Percentiles rank a stretch among this genome's conserved stretches.
Evolutionary conservation across 1,284 basidiomycete genomes (phyloP).

Genomic region (Violaceomyces palustris): DNA sequence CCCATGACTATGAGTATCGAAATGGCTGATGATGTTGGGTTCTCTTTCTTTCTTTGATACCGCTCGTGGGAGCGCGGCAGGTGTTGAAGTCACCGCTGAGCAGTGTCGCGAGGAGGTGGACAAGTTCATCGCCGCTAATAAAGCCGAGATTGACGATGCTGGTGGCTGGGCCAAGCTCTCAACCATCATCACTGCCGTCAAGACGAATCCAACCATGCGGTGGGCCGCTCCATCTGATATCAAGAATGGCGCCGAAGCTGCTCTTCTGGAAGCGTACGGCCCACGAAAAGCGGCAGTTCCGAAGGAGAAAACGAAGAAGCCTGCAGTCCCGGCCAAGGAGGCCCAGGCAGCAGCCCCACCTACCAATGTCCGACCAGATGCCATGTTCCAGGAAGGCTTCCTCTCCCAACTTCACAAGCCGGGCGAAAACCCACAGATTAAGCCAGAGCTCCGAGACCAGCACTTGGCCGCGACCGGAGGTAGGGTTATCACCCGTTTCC

Average conservation of each 20-base stretch:
- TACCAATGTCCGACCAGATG: conserved; percentile 54
- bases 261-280: conserved; percentile 73
- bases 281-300: conserved; percentile 49
- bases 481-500: conserved; percentile 89
- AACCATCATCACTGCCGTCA: conserved; percentile 44
- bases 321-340: conserved; percentile 13
- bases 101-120: conserved; percentile 65
- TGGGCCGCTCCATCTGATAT: conserved; percentile 88
- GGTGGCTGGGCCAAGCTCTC: conserved; percentile 44
- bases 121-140: conserved; percentile 59
- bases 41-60: no score
- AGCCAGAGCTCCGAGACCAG: conserved; percentile 69
- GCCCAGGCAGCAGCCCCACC: conserved; percentile 16
- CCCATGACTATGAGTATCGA: no score
- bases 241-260: conserved; percentile 76
- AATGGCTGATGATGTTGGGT: neutral
- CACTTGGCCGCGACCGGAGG: conserved; percentile 80
- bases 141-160: conserved; percentile 54
- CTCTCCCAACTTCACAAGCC: conserved; percentile 87
- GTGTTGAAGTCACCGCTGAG: conserved; percentile 70
- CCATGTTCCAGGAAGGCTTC: conserved; percentile 92
- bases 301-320: conserved; percentile 59
- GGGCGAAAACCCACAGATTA: conserved; percentile 86
- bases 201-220: conserved; percentile 54
- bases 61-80: conserved; percentile 55